Conservation (phyloP, 2,329 filamentous ascomycete genomes). For the Penicillium crustosum region DNA sequence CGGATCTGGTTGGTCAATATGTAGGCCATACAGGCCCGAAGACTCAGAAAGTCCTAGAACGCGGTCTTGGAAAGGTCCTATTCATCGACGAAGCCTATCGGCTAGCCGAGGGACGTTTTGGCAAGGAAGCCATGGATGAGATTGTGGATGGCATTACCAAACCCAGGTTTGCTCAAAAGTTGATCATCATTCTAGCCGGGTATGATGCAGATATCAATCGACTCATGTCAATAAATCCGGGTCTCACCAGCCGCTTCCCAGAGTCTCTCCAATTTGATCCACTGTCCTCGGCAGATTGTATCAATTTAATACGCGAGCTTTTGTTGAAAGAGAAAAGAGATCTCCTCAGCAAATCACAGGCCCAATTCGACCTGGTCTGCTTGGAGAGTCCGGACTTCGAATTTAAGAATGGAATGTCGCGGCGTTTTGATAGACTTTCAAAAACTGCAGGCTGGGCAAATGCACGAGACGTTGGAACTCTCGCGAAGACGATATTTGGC, state of each 20-base stretch:
- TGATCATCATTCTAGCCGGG: constrained; percentile 68
- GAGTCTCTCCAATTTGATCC: constrained; percentile 59
- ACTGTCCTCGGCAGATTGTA: constrained; percentile 47
- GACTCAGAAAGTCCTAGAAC: constrained; percentile 60
- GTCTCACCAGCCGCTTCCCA: constrained; percentile 65
- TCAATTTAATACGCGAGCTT: constrained; percentile 44
- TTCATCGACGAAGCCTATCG: constrained; percentile 74
- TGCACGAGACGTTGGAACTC: constrained; percentile 59
- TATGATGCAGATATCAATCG: constrained; percentile 67
- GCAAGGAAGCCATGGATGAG: constrained; percentile 56
- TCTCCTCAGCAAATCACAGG: neutral
- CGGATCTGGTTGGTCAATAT: constrained; percentile 67
- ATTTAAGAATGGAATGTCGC: constrained; percentile 4
- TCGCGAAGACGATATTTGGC: constrained; percentile 54
- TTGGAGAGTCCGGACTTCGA: neutral
- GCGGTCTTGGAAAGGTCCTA: constrained; percentile 63
- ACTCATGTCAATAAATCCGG: constrained; percentile 61
- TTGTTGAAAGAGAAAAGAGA: constrained; percentile 22
- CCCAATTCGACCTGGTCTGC: neutral
- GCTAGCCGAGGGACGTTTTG: constrained; percentile 58
- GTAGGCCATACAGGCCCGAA: constrained; percentile 70
- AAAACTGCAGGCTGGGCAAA: constrained; percentile 59
- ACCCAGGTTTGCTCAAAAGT: constrained; percentile 56
- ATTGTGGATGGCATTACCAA: constrained; percentile 57
- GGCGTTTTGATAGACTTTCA: constrained; percentile 45